Evolutionary conservation across 768 basidiomycete species (phyloP), one percentile per base, ranked within the genome.

Genomic region (Fistulinella prunicolor): DNA sequence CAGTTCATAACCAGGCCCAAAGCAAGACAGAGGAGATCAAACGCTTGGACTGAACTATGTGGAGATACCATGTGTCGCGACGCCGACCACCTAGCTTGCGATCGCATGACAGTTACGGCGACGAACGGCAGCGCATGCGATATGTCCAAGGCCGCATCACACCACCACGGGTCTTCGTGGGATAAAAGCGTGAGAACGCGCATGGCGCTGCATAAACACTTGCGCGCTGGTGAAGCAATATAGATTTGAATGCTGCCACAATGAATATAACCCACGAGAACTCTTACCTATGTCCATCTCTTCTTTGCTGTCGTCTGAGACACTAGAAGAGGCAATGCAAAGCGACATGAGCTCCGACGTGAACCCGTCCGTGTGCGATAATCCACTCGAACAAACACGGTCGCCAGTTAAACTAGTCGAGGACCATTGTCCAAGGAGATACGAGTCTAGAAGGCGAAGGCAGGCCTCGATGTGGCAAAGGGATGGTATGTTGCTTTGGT

Each of bases 1-100:
- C 91, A 69, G 63, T 90, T 91, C 44, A 87, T 88, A 34, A 91
- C 68, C 9, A 91, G 68, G 1, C 83, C 89, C 6, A 92, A 74
- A 6, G 82, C 77, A 22, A 92, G 81, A 62, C 88, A 91, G 5
- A 89, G 69, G 28, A 77, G 73, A 60, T 92, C 90, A n/a, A 87
- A 70, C 4, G 75, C 68, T 32, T 77, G 72, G 5, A 73, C 68
- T 0, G 66, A 58, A 45, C 40, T 28, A 17, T 37, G 16, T 14
- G 20, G 49, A 40, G 52, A 29, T n/a, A 49, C 61, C 1, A 2
- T 26, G 10, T 20, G 42, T 3, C 30, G 41, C 4, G 43, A 49
- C 30, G 50, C 43, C 9, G 40, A 55, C 64, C 64, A 67, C 30
- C 32, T 47, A 16, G 53, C 42, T 43, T 76, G 73, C 2, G 74